These are phyloP conservation scores for Leucocoprinus birnbaumii DNA, from an alignment of 768 basidiomycete species.

Conservation along the genomic window DNA sequence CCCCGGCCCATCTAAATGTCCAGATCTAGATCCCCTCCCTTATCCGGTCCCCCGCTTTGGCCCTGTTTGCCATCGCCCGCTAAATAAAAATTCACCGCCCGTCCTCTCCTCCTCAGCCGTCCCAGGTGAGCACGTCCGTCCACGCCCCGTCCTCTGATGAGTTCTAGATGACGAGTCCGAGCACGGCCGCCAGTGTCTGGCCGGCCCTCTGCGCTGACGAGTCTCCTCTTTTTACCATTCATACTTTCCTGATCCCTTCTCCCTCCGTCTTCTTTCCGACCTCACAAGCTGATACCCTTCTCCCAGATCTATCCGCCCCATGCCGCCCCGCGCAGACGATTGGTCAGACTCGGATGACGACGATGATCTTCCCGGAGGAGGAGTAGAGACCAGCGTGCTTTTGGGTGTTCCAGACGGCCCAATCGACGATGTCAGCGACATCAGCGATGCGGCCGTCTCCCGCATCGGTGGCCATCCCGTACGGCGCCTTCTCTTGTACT, in stretches of 20 bases:
- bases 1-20: conserved; percentile 13
- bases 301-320: conserved; percentile 20
- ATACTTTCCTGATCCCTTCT: conserved; percentile 75
- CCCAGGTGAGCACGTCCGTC: conserved; percentile 11
- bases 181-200: conserved; percentile 58
- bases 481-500: conserved; percentile 58
- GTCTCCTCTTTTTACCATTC: conserved; percentile 71
- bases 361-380: conserved; percentile 52
- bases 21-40: conserved; percentile 9
- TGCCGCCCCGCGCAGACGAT: conserved; percentile 50
- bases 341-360: conserved; percentile 87
- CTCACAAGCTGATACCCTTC: conserved; percentile 19
- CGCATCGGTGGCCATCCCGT: conserved; percentile 90
- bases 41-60: conserved; percentile 19
- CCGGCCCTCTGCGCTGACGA: conserved; percentile 56
- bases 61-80: conserved; percentile 19
- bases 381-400: conserved; percentile 69
- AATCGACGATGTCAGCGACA: conserved; percentile 53
- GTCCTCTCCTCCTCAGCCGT: conserved; percentile 8
- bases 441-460: conserved; percentile 79
- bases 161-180: conserved; percentile 80
- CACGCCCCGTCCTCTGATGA: conserved; percentile 28
- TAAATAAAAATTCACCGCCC: conserved; percentile 13
- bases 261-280: conserved; percentile 15
- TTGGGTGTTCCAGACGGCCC: conserved; percentile 80